phyloP scores from a whole-genome alignment of 2,329 filamentous ascomycete species.

The Fusarium austroafricanum region DNA sequence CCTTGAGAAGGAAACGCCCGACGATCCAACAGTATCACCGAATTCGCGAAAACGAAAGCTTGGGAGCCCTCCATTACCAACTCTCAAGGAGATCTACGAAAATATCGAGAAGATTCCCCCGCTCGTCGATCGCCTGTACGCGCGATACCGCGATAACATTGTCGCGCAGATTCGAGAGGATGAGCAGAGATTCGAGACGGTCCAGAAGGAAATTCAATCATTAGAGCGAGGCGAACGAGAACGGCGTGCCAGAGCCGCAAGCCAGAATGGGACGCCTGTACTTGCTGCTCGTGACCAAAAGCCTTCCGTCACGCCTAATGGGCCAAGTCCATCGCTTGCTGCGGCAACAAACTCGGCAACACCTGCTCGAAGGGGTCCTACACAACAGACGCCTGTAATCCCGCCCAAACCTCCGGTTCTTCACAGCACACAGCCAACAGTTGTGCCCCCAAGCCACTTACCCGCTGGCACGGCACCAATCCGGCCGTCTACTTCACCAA shows the following conservation, averaged over 20 bases:
- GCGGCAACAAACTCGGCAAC: constrained; percentile 35
- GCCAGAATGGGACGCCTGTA: constrained; percentile 49
- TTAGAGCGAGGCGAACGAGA: constrained; percentile 66
- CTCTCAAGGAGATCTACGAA: constrained; percentile 73
- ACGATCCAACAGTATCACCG: constrained; percentile 62
- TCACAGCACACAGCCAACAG: constrained; percentile 41
- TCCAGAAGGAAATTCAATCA: constrained; percentile 75
- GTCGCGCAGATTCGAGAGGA: constrained; percentile 79
- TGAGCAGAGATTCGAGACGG: constrained; percentile 72
- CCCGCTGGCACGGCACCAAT: constrained; percentile 45
- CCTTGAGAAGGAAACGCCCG: constrained; percentile 52
- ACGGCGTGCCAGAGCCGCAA: constrained; percentile 52
- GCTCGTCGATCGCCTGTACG: constrained; percentile 79
- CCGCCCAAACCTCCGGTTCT: constrained; percentile 50
- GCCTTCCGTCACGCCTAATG: constrained; percentile 41
- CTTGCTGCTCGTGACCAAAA: constrained; percentile 51
- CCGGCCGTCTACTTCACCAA: constrained; percentile 48
- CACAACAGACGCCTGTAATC: constrained; percentile 50
- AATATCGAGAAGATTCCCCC: constrained; percentile 76
- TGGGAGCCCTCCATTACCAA: constrained; percentile 70
- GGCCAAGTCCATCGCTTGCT: constrained; percentile 41
- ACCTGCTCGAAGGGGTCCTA: constrained; percentile 45
- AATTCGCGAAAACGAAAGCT: constrained; percentile 81
- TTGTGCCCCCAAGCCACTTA: constrained; percentile 47
- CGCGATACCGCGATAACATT: constrained; percentile 76